These are phyloP conservation scores for Ophiosphaerella narmari DNA, from an alignment of 2,329 filamentous ascomycete species.

Conservation along the genomic window DNA sequence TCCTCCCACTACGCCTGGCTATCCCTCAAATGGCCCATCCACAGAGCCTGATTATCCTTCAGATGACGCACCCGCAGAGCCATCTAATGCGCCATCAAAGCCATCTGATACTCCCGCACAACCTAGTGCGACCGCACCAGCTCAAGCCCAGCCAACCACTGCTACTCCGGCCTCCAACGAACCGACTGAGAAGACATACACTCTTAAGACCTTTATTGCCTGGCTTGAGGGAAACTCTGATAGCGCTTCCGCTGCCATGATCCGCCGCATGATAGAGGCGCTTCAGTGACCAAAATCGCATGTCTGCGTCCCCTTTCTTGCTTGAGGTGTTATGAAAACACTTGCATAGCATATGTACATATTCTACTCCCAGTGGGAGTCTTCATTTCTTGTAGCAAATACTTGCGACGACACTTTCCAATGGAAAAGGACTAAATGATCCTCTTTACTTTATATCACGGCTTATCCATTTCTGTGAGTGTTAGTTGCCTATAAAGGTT, in stretches of 20 bases:
- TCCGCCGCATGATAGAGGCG: conserved; percentile 8
- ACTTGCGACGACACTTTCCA: background rate
- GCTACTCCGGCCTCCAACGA: conserved; percentile 3
- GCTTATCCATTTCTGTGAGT: too few relatives aligned
- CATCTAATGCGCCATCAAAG: conserved; percentile 1
- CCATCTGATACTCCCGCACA: background rate
- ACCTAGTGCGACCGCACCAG: conserved; percentile 8
- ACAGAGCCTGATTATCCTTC: too few relatives aligned
- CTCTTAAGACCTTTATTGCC: conserved; percentile 27
- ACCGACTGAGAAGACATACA: conserved; percentile 21
- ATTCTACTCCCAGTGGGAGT: conserved; percentile 5
- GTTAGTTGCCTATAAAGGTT: too few relatives aligned
- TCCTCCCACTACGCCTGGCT: background rate
- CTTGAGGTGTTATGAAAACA: background rate
- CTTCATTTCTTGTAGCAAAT: conserved; percentile 7
- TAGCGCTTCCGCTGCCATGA: conserved; percentile 1
- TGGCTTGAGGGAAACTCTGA: conserved; percentile 29
- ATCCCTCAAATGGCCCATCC: too few relatives aligned
- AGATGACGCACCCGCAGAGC: too few relatives aligned
- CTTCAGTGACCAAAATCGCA: conserved; percentile 1
- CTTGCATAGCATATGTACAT: conserved; percentile 1
- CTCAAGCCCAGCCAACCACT: conserved; percentile 6
- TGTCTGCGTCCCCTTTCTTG: background rate
- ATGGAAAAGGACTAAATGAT: background rate
- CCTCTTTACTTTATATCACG: too few relatives aligned